Percentiles rank a stretch among this genome's conserved stretches.
phyloP scores from a whole-genome alignment of 345 rosid species.

The Carallia pectinifolia region DNA sequence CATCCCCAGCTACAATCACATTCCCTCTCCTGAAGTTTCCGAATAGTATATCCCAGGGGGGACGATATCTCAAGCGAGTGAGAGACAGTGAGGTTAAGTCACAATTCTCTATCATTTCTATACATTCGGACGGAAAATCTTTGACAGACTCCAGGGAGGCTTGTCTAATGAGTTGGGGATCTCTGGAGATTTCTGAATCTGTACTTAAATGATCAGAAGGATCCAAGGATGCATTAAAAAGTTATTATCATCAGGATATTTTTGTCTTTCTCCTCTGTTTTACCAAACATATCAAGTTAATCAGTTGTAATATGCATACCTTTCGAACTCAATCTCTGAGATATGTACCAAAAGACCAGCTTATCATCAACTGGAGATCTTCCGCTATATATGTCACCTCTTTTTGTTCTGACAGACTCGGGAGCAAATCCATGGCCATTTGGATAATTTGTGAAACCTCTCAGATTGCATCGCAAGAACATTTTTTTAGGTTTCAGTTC shows the following conservation, averaged over 20 bases:
- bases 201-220: not conserved
- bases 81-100: constrained; percentile 34
- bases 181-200: constrained; percentile 21
- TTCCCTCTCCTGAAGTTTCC: constrained; percentile 42
- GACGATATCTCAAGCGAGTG: constrained; percentile 40
- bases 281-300: not conserved
- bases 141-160: constrained; percentile 28
- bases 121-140: constrained; percentile 37
- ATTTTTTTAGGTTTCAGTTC: constrained; percentile 27
- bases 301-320: constrained; percentile 1
- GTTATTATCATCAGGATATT: too few relatives aligned
- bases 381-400: constrained; percentile 25
- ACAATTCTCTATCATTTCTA: constrained; percentile 37
- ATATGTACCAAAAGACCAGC: constrained; percentile 41
- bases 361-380: constrained; percentile 34
- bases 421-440: constrained; percentile 39
- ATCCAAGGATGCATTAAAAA: not conserved
- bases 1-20: constrained; percentile 51
- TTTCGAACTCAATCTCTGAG: constrained; percentile 16
- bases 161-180: constrained; percentile 33
- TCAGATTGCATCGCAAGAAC: constrained; percentile 31
- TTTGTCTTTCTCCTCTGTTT: not conserved
- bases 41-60: constrained; percentile 38
- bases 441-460: constrained; percentile 49
- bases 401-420: constrained; percentile 20